Evolutionary conservation across 169 alveolate species (phyloP), one percentile per base, ranked within the genome.

Genomic region (Plasmodium vivax): DNA sequence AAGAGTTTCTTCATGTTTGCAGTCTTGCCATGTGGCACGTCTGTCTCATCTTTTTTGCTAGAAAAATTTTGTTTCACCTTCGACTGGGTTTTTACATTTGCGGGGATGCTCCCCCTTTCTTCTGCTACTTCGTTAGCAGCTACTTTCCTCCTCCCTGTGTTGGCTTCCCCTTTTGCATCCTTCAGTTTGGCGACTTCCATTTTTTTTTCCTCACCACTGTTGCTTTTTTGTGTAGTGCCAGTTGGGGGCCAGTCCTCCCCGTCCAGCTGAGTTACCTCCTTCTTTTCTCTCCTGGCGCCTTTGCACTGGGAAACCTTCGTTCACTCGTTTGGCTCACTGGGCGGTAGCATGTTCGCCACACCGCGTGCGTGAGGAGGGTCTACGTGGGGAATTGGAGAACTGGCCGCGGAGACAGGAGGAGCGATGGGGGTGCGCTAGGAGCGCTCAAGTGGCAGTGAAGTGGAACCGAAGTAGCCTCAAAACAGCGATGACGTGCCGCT

Each of bases 1-100:
- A 85, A 74, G 8, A 85, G 43, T 45, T 85, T 77, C 38, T 85
- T 77, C 45, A 85, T 19, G 16, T 85, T 77, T 14, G 43, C 36
- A 77, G 68, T 85, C 34, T 81, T 34, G 4, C 38, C 30, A n/a
- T 32, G 41, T 77, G 41, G 9, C 27, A 77, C 47, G 14, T 77
- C n/a, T 77, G 41, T 77, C 19, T 19, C 62, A 5, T 77, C 30
- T 23, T 77, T 68, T 12, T 38, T 77, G 71, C 14, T 62, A 6
- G 16, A 0, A 62, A 62, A 62, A 19, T 2, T 2, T 23, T 62
- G 30, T 23, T 19, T 62, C 77, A 2, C 36, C 30, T 62, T 62
- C 36, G 77, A 62, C 2, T 62, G 30, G 36, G 4, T 16, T 62
- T 4, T 3, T 62, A 62, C 36, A 0, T 16, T 16, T 62, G 19